Conservation (phyloP, 2,329 filamentous ascomycete genomes). For the Apiospora hydei region DNA sequence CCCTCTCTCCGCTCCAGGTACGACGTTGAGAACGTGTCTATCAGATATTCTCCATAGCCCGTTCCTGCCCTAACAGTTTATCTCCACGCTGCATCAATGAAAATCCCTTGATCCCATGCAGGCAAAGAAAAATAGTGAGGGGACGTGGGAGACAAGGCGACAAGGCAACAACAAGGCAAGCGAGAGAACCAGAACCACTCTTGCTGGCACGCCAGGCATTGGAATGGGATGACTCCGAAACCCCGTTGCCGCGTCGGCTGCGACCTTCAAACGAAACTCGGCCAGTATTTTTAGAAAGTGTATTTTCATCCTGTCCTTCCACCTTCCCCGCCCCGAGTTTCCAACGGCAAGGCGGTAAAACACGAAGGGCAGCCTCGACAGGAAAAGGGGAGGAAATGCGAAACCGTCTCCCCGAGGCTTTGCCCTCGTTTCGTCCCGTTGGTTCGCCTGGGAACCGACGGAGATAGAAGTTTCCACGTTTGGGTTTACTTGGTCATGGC, state of each 20-base stretch:
- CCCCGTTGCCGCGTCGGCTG: slow-evolving; percentile 6
- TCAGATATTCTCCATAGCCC: slow-evolving; percentile 7
- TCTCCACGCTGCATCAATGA: slow-evolving; percentile 17
- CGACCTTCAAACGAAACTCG: slow-evolving; percentile 10
- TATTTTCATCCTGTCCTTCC: slow-evolving; percentile 5
- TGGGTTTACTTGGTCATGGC: background rate
- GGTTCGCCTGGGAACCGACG: slow-evolving; percentile 6
- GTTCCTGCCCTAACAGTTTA: slow-evolving; percentile 6
- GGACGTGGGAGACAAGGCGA: background rate
- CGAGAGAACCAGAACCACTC: background rate
- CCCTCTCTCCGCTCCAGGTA: slow-evolving; percentile 15
- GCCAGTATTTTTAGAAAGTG: slow-evolving; percentile 5
- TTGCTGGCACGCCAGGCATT: background rate
- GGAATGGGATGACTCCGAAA: slow-evolving; percentile 14
- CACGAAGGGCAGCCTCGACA: background rate
- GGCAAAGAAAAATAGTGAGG: background rate
- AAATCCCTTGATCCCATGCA: background rate
- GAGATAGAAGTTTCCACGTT: background rate
- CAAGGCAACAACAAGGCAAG: background rate
- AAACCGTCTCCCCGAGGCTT: background rate
- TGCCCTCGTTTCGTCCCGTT: background rate
- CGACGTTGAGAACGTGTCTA: slow-evolving; percentile 18
- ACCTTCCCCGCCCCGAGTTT: background rate
- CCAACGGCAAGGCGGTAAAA: background rate
- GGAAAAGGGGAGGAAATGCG: background rate